These are phyloP conservation scores for Leptographium wingfieldii DNA, from an alignment of 2,329 filamentous ascomycete species.

Conservation along the genomic window DNA sequence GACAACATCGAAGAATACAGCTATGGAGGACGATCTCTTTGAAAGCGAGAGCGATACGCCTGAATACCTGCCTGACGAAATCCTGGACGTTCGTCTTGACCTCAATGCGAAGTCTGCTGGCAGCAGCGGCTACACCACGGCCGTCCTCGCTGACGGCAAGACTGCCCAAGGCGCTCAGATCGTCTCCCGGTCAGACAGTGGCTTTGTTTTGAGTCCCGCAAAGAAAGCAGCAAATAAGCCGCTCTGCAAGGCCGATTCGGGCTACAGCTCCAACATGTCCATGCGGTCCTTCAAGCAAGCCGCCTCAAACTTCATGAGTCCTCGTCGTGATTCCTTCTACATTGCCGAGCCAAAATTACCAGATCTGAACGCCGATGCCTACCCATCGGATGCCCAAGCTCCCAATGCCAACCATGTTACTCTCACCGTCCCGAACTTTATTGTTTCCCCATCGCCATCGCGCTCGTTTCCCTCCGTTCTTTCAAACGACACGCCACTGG, in stretches of 20 bases:
- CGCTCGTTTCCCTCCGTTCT: not conserved
- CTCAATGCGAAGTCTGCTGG: constrained; percentile 28
- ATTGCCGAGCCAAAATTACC: constrained; percentile 11
- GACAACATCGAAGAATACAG: constrained; percentile 34
- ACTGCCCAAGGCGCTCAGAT: constrained; percentile 10
- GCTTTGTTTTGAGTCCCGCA: constrained; percentile 32
- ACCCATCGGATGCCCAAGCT: not conserved
- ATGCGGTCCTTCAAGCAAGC: constrained; percentile 35
- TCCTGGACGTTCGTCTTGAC: constrained; percentile 29
- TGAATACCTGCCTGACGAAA: constrained; percentile 23
- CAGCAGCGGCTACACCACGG: constrained; percentile 10
- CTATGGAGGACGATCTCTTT: constrained; percentile 35
- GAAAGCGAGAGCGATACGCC: constrained; percentile 25
- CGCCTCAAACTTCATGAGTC: constrained; percentile 16
- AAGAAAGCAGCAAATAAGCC: constrained; percentile 29
- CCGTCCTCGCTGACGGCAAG: not conserved
- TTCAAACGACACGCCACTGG: not conserved
- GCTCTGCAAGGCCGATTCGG: constrained; percentile 46
- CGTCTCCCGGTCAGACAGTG: constrained; percentile 33
- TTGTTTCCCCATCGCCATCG: not conserved
- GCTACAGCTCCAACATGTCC: constrained; percentile 49
- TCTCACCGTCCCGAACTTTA: not conserved
- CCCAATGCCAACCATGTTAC: too few species aligned
- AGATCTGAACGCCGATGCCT: constrained; percentile 1
- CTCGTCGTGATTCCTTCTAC: constrained; percentile 4